Base-by-base conservation (phyloP, 2,329 filamentous ascomycete genomes). In the Xylariaceae sp. region DNA sequence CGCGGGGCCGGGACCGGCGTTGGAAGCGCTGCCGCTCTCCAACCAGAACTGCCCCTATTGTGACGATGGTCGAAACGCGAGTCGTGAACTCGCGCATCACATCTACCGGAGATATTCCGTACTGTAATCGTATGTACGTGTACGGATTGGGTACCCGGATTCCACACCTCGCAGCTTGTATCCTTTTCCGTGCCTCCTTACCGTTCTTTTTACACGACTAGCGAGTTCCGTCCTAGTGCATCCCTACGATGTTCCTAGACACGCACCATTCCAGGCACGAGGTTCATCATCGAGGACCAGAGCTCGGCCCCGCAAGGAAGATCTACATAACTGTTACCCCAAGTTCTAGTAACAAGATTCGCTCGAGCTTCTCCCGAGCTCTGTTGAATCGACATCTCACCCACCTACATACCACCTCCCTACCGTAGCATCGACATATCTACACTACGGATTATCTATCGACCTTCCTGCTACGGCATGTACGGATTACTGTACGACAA, bases 241-340 rank as follows among this genome's bases (percentile, higher is more conserved):
- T 30, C 23, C 23, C 23, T 30, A 30, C 23, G 23, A 30, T 4
- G 23, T 30, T 30, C 23, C 23, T 42, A 42, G 37, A 42, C 37
- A 18, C 37, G 37, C 37, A 42, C 37, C 37, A 42, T 42, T 42
- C 8, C 37, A 42, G 37, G 37, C 11, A 42, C 37, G 37, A 42
- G 37, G 37, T 30, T 30, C 23, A 42, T 42, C 11, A 42, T 42
- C 37, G 37, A 42, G 42, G 6, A 17, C 13, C 42, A 15, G 42
- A 45, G 51, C 17, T 51, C 18, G 49, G 45, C 59, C 49, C 59
- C 53, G 53, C 57, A 45, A 45, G 13, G 42, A 11, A 45, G 42
- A 45, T 45, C 42, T 42, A 42, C 37, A 7, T 42, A n/a, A 10
- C 37, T 13, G 13, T 42, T 15, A 45, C 11, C 42, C 42, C 42